phyloP scores from a whole-genome alignment of 2,329 filamentous ascomycete genomes.

The Periconia macrospinosa region DNA sequence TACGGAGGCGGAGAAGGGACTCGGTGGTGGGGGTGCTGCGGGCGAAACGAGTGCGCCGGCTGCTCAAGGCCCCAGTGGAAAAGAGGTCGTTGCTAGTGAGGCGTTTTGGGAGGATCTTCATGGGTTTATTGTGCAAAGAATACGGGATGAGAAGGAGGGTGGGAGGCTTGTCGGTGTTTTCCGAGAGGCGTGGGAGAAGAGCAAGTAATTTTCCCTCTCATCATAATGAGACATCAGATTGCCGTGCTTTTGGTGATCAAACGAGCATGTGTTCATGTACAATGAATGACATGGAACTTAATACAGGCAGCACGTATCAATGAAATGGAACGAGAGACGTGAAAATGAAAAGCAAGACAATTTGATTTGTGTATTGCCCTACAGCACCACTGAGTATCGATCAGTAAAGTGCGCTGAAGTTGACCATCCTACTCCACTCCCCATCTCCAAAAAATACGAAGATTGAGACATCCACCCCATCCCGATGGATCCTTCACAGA shows the following conservation, averaged over 20 bases:
- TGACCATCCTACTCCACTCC: too few relatives aligned
- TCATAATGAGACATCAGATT: too few relatives aligned
- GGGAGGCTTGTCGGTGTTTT: slow-evolving; percentile 69
- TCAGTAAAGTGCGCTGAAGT: not conserved
- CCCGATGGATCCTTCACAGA: not conserved
- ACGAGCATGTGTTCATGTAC: too few relatives aligned
- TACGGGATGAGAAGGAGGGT: slow-evolving; percentile 70
- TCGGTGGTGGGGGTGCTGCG: slow-evolving; percentile 13
- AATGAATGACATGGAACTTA: not conserved
- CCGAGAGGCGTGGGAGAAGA: slow-evolving; percentile 66
- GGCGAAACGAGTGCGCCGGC: slow-evolving; percentile 23
- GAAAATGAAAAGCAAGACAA: not conserved
- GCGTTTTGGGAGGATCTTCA: slow-evolving; percentile 87
- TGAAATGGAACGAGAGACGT: too few relatives aligned
- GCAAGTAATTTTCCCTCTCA: slow-evolving; percentile 14
- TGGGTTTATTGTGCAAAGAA: slow-evolving; percentile 75
- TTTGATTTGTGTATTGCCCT: not conserved
- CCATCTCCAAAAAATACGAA: not conserved
- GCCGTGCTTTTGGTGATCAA: too few relatives aligned
- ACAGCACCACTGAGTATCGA: not conserved
- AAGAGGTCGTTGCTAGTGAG: slow-evolving; percentile 65
- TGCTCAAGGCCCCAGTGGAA: slow-evolving; percentile 58
- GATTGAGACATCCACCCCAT: not conserved
- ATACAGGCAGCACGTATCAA: too few relatives aligned
- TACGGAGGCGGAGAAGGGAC: slow-evolving; percentile 55